phyloP scores from a whole-genome alignment of 176 grass and related monocot genomes.

The Cenchrus americanus region DNA sequence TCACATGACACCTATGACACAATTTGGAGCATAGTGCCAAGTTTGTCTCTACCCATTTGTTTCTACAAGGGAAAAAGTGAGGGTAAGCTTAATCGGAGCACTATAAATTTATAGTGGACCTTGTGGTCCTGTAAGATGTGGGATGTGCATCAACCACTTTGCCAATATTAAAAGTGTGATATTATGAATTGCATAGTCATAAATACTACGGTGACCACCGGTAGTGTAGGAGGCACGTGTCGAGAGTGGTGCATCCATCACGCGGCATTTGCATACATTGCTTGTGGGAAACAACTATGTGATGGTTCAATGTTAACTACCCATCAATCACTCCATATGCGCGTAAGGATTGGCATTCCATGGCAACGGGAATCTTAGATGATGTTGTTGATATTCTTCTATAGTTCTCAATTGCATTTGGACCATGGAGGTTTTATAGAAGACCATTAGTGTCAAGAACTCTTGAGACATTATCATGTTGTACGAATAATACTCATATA shows the following conservation, averaged over 20 bases:
- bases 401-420: slow-evolving; percentile 30
- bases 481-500: background rate
- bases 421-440: background rate
- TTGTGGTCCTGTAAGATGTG: slow-evolving; percentile 48
- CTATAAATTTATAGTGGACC: slow-evolving; percentile 57
- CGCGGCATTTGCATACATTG: background rate
- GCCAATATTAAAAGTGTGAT: slow-evolving; percentile 37
- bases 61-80: slow-evolving; percentile 37
- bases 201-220: slow-evolving; percentile 18
- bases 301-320: slow-evolving; percentile 62
- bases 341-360: slow-evolving; percentile 23
- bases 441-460: background rate
- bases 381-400: background rate
- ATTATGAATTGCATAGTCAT: slow-evolving; percentile 46
- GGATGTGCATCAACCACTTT: slow-evolving; percentile 54
- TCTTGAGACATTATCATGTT: background rate
- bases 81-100: slow-evolving; percentile 38
- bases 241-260: background rate
- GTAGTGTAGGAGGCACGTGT: slow-evolving; percentile 18
- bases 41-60: slow-evolving; percentile 23
- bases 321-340: slow-evolving; percentile 54
- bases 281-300: slow-evolving; percentile 58
- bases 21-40: slow-evolving; percentile 55
- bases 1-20: slow-evolving; percentile 56
- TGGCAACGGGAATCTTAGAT: slow-evolving; percentile 4